Base-by-base conservation (phyloP, 495 filamentous ascomycete species). In the Neurospora africana region DNA sequence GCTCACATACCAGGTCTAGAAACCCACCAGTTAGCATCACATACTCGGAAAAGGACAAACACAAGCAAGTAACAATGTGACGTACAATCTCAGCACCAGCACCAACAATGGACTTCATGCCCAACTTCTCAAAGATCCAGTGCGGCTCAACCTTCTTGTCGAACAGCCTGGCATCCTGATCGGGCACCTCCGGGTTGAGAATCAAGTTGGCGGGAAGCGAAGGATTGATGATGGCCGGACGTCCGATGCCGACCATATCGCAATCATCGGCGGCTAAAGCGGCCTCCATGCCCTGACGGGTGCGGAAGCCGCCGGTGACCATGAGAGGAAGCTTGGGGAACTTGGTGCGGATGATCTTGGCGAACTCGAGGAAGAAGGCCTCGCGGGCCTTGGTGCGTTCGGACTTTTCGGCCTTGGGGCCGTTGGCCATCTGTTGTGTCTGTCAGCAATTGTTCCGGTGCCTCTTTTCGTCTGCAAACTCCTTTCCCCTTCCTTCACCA, bases 361-460 rank as follows among this genome's bases (percentile, higher is more conserved):
- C 85, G 72, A 89, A 89, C 73, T 87, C 82, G 68, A 89, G 80
- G 82, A 89, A 90, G 82, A 89, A 90, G 9, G 87, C 85, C 72
- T 90, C 88, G n/a, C 87, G 84, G 11, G 81, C 79, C 13, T 79
- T 74, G 2, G 86, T 88, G 40, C 85, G 73, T 3, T 74, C 80
- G 33, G 81, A 82, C 68, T 71, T 74, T 53, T 75, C 44, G 40
- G 43, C 7, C 19, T 38, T 17, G 27, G 41, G 21, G 11, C 67
- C 70, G 23, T 11, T 35, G 21, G 71, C 4, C 74, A 75, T 75
- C 74, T 75, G 37, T 43, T 10, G 9, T 1, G 15, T 33, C 19
- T 53, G 53, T 30, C 13, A 61, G 53, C 23, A 17, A 15, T 4
- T 27, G 15, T 30, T 68, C 37, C 23, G 36, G 38, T 15, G 38